Percentiles rank a stretch among this genome's conserved stretches.
These are phyloP conservation scores for Poa pratensis DNA, from an alignment of 176 grass and related monocot genomes.

Conservation along the genomic window DNA sequence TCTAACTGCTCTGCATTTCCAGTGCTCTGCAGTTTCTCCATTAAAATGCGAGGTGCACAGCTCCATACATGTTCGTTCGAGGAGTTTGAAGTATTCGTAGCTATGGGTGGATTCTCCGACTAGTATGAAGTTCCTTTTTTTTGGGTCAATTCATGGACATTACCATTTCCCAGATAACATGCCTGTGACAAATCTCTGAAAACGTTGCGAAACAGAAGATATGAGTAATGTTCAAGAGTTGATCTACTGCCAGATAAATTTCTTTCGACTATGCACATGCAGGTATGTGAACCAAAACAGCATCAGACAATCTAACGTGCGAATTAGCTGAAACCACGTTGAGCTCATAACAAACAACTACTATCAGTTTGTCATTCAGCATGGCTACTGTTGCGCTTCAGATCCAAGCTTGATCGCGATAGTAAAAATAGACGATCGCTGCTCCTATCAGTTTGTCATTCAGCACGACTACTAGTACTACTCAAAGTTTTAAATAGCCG, in stretches of 20 bases:
- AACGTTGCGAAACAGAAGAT: neutral
- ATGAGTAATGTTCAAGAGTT: neutral
- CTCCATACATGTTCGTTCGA: neutral
- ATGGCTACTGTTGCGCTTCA: neutral
- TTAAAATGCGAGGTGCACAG: conserved; percentile 3
- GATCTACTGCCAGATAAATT: neutral
- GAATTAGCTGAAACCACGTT: neutral
- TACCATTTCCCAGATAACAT: neutral
- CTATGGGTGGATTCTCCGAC: neutral
- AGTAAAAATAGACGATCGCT: neutral
- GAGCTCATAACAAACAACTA: neutral
- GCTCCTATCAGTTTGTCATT: neutral
- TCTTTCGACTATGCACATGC: neutral
- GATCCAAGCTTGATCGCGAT: neutral
- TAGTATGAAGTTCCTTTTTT: neutral
- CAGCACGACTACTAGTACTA: neutral
- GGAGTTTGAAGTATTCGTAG: neutral
- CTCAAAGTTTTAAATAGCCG: too few species aligned
- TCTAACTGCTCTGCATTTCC: neutral
- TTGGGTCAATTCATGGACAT: neutral
- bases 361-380: neutral
- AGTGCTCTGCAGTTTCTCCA: conserved; percentile 26
- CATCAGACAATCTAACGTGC: neutral
- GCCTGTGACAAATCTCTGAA: too few species aligned
- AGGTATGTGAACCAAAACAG: neutral